phyloP scores from a whole-genome alignment of 2,329 filamentous ascomycete genomes.

The Venturiaceae sp. region DNA sequence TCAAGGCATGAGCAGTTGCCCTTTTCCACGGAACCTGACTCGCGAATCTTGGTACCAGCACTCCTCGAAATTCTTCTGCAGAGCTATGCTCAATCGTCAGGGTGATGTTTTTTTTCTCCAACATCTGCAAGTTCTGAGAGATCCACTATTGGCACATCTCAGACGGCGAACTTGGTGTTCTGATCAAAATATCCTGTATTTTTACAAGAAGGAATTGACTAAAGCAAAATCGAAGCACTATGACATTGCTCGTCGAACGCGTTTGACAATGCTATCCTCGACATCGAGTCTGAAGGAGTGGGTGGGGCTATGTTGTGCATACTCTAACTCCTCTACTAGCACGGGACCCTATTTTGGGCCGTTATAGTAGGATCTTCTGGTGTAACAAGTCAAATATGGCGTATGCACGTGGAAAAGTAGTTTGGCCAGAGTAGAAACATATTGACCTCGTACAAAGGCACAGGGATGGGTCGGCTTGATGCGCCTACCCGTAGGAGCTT shows the following conservation, averaged over 20 bases:
- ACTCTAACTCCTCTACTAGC: neutral
- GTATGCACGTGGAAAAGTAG: too few relatives aligned
- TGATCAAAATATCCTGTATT: neutral
- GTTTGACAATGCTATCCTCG: neutral
- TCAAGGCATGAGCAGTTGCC: neutral
- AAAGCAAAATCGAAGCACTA: neutral
- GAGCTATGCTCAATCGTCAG: neutral
- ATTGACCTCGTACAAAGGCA: neutral
- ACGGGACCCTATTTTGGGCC: too few relatives aligned
- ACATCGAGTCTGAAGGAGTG: neutral
- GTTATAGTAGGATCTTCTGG: too few relatives aligned
- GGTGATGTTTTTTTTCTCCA: neutral
- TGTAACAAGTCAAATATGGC: too few relatives aligned
- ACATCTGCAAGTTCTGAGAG: neutral
- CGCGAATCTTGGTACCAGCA: neutral
- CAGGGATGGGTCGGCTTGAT: too few relatives aligned
- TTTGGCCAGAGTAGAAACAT: too few relatives aligned
- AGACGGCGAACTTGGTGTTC: neutral
- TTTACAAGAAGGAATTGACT: neutral
- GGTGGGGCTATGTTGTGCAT: neutral
- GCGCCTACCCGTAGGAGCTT: neutral
- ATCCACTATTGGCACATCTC: neutral
- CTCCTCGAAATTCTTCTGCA: neutral
- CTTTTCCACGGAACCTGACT: neutral
- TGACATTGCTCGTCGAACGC: neutral